Percentiles rank a stretch among this genome's conserved stretches.
phyloP scores from a whole-genome alignment of 352 stramenopile genomes.

The Phytophthora sojae region DNA sequence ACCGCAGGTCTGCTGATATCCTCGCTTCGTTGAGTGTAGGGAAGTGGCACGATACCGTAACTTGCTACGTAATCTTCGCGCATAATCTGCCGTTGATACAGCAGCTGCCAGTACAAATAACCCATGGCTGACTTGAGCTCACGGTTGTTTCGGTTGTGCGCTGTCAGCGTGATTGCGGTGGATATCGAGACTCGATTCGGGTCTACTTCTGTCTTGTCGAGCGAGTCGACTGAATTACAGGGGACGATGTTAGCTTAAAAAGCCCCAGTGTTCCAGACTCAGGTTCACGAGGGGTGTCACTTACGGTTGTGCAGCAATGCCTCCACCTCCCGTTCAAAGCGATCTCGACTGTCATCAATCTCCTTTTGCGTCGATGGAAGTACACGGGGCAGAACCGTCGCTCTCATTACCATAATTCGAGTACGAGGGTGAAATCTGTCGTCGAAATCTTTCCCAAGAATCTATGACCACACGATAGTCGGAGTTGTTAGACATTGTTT shows the following conservation, averaged over 20 bases:
- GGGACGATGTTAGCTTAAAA: background rate
- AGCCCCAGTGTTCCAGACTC: background rate
- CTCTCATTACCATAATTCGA: slow-evolving; percentile 64
- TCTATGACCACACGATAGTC: slow-evolving; percentile 26
- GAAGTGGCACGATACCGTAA: slow-evolving; percentile 55
- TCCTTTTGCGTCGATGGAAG: slow-evolving; percentile 58
- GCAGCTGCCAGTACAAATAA: slow-evolving; percentile 59
- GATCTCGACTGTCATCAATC: slow-evolving; percentile 55
- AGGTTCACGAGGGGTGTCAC: slow-evolving; percentile 10
- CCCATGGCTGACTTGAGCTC: slow-evolving; percentile 61
- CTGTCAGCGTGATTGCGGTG: slow-evolving; percentile 60
- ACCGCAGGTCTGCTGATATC: slow-evolving; percentile 30
- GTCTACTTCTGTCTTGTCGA: slow-evolving; percentile 56
- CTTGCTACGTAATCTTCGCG: slow-evolving; percentile 51
- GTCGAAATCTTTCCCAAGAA: slow-evolving; percentile 31
- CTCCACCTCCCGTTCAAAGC: slow-evolving; percentile 54
- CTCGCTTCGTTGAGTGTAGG: slow-evolving; percentile 31
- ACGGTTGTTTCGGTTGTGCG: slow-evolving; percentile 78
- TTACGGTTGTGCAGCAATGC: slow-evolving; percentile 46
- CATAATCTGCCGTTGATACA: slow-evolving; percentile 48
- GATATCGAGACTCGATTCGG: slow-evolving; percentile 65
- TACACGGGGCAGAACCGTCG: slow-evolving; percentile 70
- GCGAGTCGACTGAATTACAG: slow-evolving; percentile 30
- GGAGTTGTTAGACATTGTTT: background rate
- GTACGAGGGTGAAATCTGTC: slow-evolving; percentile 39